These are phyloP conservation scores for Biscutella auriculata DNA, from an alignment of 441 rosid genomes.

Conservation along the genomic window DNA sequence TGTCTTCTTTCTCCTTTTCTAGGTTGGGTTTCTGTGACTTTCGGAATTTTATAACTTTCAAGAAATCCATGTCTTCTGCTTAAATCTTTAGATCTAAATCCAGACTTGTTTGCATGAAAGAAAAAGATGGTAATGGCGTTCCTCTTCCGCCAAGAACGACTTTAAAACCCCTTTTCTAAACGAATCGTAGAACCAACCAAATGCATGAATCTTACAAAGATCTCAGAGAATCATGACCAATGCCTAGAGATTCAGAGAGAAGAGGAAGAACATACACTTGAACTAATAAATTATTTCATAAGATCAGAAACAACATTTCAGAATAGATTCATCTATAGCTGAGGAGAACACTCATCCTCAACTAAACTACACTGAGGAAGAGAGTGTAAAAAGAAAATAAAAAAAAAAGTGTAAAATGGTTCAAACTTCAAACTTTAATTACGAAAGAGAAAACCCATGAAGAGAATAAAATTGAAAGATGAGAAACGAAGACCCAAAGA, in stretches of 20 bases:
- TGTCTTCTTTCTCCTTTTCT: slow-evolving; percentile 43
- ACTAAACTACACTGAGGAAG: slow-evolving; percentile 12
- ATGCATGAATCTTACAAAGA: slow-evolving; percentile 15
- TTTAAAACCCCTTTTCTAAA: background rate
- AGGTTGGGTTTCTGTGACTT: slow-evolving; percentile 38
- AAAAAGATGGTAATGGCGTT: background rate
- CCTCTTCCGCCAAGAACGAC: background rate
- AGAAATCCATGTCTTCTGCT: slow-evolving; percentile 49
- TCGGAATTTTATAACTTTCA: slow-evolving; percentile 56
- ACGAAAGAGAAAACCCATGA: background rate
- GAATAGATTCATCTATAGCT: background rate
- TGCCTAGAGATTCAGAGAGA: background rate
- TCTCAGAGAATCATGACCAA: slow-evolving; percentile 8
- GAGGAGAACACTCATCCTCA: background rate
- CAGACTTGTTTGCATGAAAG: slow-evolving; percentile 17
- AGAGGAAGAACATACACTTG: background rate
- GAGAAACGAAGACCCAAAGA: background rate
- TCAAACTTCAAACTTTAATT: background rate
- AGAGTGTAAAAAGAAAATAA: background rate
- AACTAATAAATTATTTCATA: background rate
- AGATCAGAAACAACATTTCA: slow-evolving; percentile 8
- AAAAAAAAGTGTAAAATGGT: too few relatives aligned
- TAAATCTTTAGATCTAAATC: slow-evolving; percentile 15
- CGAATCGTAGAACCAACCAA: slow-evolving; percentile 10
- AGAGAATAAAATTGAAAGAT: slow-evolving; percentile 2